Evolutionary conservation across 2,329 filamentous ascomycete genomes (phyloP).

Genomic region (Aspergillus aculeatus): DNA sequence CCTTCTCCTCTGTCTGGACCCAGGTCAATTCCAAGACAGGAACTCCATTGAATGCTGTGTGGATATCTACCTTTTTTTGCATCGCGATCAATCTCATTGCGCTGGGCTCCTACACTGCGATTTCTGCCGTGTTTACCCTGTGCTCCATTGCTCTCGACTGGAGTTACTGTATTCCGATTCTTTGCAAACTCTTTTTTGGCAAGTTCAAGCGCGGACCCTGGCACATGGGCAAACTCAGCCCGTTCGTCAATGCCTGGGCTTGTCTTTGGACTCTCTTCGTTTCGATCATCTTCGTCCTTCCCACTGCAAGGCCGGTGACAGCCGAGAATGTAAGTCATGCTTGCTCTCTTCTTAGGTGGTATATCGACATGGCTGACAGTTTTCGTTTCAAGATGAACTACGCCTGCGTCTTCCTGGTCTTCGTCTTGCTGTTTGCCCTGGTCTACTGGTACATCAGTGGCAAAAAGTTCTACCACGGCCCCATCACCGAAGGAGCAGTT

Average conservation of each 20-base stretch:
- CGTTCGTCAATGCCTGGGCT: background rate
- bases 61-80: slow-evolving; percentile 3
- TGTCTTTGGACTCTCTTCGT: slow-evolving; percentile 5
- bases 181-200: slow-evolving; percentile 4
- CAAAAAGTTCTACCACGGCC: slow-evolving; percentile 1
- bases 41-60: slow-evolving; percentile 2
- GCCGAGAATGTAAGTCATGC: slow-evolving; percentile 1
- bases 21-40: background rate
- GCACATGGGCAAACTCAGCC: slow-evolving; percentile 3
- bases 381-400: slow-evolving; percentile 1
- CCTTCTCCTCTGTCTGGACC: slow-evolving; percentile 3
- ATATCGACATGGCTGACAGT: background rate
- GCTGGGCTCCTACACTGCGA: slow-evolving; percentile 2
- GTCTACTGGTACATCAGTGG: slow-evolving; percentile 6
- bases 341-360: background rate
- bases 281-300: slow-evolving; percentile 1
- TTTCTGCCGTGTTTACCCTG: slow-evolving; percentile 2
- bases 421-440: slow-evolving; percentile 4
- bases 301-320: slow-evolving; percentile 1
- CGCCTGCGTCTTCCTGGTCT: slow-evolving; percentile 4
- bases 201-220: slow-evolving; percentile 5
- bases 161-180: slow-evolving; percentile 4
- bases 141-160: slow-evolving; percentile 6
- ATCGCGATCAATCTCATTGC: slow-evolving; percentile 6
- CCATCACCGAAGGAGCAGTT: background rate